These are phyloP conservation scores for Tetrahymena borealis DNA, from an alignment of 73 alveolate genomes.

Conservation along the genomic window DNA sequence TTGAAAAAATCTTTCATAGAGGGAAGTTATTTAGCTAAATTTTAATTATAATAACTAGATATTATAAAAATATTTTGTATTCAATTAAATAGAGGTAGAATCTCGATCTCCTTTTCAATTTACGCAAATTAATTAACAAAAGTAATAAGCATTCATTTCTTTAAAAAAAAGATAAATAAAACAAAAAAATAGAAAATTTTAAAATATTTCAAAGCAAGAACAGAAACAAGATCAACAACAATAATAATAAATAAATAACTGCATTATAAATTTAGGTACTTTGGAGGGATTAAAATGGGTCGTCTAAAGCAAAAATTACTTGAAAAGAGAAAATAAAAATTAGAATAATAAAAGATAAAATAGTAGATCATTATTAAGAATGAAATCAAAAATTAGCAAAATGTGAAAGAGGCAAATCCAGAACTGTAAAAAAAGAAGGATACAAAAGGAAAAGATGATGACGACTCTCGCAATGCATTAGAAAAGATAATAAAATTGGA, in stretches of 20 bases:
- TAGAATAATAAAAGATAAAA: not conserved
- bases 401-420: not conserved
- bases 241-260: not conserved
- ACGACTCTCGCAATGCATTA: not conserved
- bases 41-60: not conserved
- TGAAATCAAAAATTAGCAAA: not conserved
- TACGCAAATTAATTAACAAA: not conserved
- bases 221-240: not conserved
- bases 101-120: not conserved
- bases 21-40: not conserved
- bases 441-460: not conserved
- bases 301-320: not conserved
- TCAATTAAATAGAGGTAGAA: not conserved
- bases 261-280: not conserved
- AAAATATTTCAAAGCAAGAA: not conserved
- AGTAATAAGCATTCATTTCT: not conserved
- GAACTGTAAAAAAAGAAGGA: not conserved
- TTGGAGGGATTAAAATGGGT: not conserved
- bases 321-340: not conserved
- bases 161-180: not conserved
- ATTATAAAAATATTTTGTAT: not conserved
- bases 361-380: too few species aligned
- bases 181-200: not conserved
- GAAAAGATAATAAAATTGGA: not conserved
- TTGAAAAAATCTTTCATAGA: not conserved